Evolutionary conservation across 2,329 filamentous ascomycete species (phyloP), one percentile per base, ranked within the genome.

Genomic region (Aspergillus nomiae): DNA sequence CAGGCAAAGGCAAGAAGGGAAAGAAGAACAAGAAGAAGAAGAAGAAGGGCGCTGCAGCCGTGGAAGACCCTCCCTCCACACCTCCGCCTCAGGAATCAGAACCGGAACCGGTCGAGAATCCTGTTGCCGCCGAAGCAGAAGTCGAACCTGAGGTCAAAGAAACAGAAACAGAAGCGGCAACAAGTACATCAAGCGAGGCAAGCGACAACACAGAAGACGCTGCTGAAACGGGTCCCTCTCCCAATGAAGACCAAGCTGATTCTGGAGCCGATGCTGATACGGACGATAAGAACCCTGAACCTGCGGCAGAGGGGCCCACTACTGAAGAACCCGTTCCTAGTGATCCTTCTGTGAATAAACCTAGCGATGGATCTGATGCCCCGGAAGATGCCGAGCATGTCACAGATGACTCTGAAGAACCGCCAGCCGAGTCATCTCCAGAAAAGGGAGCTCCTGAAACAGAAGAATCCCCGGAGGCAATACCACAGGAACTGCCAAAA

Each of bases 11-110:
- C 8, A 56, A 36, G 36, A 67, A 70, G 57, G 50, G 58, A 5
- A 73, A 72, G 60, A 71, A 67, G 58, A 63, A 62, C n/a, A 79
- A 76, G 60, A 76, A 74, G 56, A 73, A 74, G 58, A 74, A 72
- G 60, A 65, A 69, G 59, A 69, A 68, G 58, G 61, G 61, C 34
- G 71, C 62, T 12, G 46, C 54, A 14, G 60, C 58, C 7, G 71
- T 66, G 56, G 76, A 73, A 53, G 69, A 75, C 50, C 77, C 77
- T 1, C 77, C 78, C n/a, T 73, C 72, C 21, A 79, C 77, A 28
- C 77, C 77, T 38, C 77, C 77, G 6, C 72, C 71, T 12, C 64
- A 63, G 56, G 66, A 60, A 9, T 59, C 63, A 45, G 56, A 60
- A 9, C 59, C 63, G 46, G 56, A 63, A 21, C 63, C 69, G 11